A percentile compares a stretch with the other conserved stretches of the same genome.
phyloP scores from a whole-genome alignment of 2,329 filamentous ascomycete species.

The Chrysosporium keratinophilum region DNA sequence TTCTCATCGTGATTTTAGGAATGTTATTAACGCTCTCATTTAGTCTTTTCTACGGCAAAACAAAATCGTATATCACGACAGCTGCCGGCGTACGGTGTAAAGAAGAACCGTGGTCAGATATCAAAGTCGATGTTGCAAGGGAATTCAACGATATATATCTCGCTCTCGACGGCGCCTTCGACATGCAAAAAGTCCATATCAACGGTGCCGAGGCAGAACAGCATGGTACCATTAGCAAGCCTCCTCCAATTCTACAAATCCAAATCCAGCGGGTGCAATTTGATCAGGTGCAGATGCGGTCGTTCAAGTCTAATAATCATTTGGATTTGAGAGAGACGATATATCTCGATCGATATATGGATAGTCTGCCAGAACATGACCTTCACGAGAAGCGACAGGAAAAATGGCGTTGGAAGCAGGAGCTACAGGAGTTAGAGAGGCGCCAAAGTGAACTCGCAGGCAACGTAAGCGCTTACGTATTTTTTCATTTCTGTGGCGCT shows the following conservation, averaged over 20 bases:
- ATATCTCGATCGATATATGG: constrained; percentile 81
- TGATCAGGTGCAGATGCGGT: constrained; percentile 49
- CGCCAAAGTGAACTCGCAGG: constrained; percentile 35
- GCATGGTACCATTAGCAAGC: constrained; percentile 61
- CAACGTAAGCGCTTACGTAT: constrained; percentile 18
- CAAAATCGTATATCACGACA: constrained; percentile 38
- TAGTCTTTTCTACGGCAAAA: constrained; percentile 44
- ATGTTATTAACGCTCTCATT: neutral
- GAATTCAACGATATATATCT: constrained; percentile 62
- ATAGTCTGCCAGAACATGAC: constrained; percentile 48
- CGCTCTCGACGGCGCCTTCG: constrained; percentile 76
- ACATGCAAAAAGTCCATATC: constrained; percentile 62
- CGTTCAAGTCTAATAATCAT: constrained; percentile 64
- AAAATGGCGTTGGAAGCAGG: constrained; percentile 60
- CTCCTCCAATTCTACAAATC: constrained; percentile 79
- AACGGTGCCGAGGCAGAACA: constrained; percentile 49
- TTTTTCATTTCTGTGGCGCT: neutral
- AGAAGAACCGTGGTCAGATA: constrained; percentile 52
- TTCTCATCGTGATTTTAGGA: neutral
- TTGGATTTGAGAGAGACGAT: constrained; percentile 71
- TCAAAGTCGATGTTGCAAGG: constrained; percentile 49
- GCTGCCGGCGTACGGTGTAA: constrained; percentile 39
- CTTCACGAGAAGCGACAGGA: constrained; percentile 56
- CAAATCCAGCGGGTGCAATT: constrained; percentile 76
- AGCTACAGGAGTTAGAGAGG: constrained; percentile 47